Conservation (phyloP, 345 rosid genomes). For the Moricandia arvensis region DNA sequence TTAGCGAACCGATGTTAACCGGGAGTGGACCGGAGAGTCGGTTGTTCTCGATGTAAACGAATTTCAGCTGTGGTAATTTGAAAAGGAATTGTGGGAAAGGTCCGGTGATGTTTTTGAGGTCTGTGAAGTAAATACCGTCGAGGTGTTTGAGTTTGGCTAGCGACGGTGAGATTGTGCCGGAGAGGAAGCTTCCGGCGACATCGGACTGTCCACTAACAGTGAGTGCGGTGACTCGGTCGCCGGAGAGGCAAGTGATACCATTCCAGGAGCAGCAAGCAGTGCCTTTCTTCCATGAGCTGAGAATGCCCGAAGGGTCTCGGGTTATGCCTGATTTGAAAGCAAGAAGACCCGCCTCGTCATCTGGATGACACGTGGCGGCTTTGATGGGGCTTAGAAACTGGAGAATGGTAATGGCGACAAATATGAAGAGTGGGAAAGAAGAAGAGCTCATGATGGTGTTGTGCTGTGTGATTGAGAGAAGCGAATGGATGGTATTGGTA, state of each 20-base stretch:
- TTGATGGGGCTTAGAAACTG: not conserved
- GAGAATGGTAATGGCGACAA: not conserved
- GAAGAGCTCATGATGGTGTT: not conserved
- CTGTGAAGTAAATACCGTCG: conserved; percentile 45
- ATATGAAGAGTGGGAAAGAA: not conserved
- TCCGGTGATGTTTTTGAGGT: conserved; percentile 63
- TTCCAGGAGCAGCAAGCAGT: conserved; percentile 70
- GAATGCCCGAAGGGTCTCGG: conserved; percentile 58
- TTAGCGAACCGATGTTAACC: conserved; percentile 42
- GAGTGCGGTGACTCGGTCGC: conserved; percentile 49
- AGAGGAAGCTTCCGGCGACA: conserved; percentile 41
- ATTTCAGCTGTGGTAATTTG: conserved; percentile 50
- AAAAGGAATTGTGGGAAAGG: conserved; percentile 55
- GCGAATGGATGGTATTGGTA: not conserved
- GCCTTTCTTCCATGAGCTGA: conserved; percentile 59
- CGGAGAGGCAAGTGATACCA: conserved; percentile 46
- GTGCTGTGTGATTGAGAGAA: not conserved
- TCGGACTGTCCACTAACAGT: conserved; percentile 38
- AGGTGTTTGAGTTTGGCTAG: conserved; percentile 48
- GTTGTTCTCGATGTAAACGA: conserved; percentile 60
- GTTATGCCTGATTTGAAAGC: conserved; percentile 71
- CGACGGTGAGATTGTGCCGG: conserved; percentile 67
- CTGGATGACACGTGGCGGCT: conserved; percentile 54
- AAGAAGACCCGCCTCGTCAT: conserved; percentile 65
- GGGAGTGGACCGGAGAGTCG: conserved; percentile 66